Conservation (phyloP, 495 filamentous ascomycete species). For the Parathielavia hyrcaniae region DNA sequence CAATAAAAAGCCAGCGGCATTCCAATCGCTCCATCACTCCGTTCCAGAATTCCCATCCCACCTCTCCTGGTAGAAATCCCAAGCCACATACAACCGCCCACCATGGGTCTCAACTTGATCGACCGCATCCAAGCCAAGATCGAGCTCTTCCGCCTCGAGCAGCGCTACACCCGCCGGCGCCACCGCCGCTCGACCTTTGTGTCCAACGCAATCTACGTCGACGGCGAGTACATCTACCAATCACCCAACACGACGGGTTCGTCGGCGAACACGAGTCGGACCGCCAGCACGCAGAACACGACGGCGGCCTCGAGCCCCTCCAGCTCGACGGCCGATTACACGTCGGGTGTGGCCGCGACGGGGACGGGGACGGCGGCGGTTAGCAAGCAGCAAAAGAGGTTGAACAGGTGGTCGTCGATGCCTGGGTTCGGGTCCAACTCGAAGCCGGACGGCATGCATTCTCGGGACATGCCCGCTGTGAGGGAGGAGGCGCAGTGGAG, state of each 20-base stretch:
- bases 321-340: background rate
- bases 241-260: constrained; percentile 47
- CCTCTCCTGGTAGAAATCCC: background rate
- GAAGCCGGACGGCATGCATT: constrained; percentile 13
- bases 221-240: constrained; percentile 82
- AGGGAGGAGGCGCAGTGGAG: constrained; percentile 14
- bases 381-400: constrained; percentile 32
- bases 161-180: constrained; percentile 81
- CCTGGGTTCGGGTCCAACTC: constrained; percentile 40
- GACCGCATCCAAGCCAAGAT: constrained; percentile 55
- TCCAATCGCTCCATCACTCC: no score
- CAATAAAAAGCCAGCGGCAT: no score
- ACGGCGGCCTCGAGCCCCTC: background rate
- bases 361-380: no score
- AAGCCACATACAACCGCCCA: constrained; percentile 14
- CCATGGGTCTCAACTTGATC: constrained; percentile 40
- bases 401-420: constrained; percentile 45
- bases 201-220: constrained; percentile 79
- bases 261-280: constrained; percentile 30
- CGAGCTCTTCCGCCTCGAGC: constrained; percentile 87
- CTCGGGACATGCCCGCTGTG: constrained; percentile 10
- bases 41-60: no score
- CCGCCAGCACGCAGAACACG: background rate
- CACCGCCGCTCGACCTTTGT: constrained; percentile 76
- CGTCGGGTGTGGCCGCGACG: background rate